Evolutionary conservation across 306 rosid species (phyloP), one percentile per base, ranked within the genome.

Genomic region (Rosa rugosa): DNA sequence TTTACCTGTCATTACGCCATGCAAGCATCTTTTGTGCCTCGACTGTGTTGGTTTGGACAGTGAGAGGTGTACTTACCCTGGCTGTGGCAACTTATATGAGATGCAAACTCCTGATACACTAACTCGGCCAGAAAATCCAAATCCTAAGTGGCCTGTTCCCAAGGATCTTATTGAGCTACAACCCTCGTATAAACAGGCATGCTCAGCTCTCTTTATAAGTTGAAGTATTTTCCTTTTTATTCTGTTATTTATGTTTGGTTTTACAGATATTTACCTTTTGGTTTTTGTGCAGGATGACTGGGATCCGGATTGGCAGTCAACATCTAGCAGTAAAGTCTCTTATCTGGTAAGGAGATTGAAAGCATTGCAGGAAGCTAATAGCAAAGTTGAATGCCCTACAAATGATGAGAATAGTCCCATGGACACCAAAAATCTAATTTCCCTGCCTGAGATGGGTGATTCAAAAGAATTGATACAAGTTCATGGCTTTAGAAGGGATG

Each of bases 241-340:
- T 40, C 67, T 72, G 45, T 51, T 27, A 7, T 47, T 47, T 45
- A 13, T 17, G 67, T 57, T 68, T 40, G 59, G 46, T 40, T 41
- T 79, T 57, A 81, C 82, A 27, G 17, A 68, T 80, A 71, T 44
- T 17, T 82, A 69, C 53, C 34, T 34, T 78, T 63, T 71, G 71
- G 59, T 57, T 77, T 81, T 84, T 86, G 54, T 72, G 71, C 93
- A 95, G 99, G 98, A 95, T 86, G 75, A 87, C 80, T 95, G 99
- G 99, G 93, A 95, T 90, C 97, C 99, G 68, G 99, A 95, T 89
- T 95, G 99, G 99, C 96, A 95, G 75, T 92, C 98, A 71, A 95
- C 99, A 25, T 91, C 98, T 59, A 95, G 99, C 89, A 95, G 94
- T 86, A 95, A 95, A 85, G 98, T 93, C 49, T 59, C 93, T 50